A percentile compares a stretch with the other conserved stretches of the same genome.
phyloP scores from a whole-genome alignment of 768 basidiomycete species.

The Holtermanniella nyarrowii region DNA sequence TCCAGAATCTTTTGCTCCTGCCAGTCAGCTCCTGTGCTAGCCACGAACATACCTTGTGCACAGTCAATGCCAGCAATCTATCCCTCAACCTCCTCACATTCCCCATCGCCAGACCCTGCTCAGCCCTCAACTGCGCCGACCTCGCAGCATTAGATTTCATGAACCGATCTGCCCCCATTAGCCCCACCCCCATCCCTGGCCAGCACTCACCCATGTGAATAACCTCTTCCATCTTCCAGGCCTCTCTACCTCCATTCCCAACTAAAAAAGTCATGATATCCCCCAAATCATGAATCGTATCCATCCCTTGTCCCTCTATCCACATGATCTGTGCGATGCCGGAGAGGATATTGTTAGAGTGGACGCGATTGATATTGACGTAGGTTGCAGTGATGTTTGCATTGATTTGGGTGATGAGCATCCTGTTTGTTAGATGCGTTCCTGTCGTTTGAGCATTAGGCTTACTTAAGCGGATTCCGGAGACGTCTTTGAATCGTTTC shows the following conservation, averaged over 20 bases:
- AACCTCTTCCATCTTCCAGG: slow-evolving; percentile 25
- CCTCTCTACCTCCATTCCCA: slow-evolving; percentile 11
- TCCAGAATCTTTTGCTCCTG: slow-evolving; percentile 18
- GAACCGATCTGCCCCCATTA: slow-evolving; percentile 24
- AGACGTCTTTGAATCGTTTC: neutral
- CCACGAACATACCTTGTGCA: slow-evolving; percentile 7
- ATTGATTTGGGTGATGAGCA: neutral
- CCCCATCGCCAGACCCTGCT: slow-evolving; percentile 18
- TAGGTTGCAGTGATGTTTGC: neutral
- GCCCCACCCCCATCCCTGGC: neutral
- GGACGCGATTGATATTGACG: slow-evolving; percentile 12
- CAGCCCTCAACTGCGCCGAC: slow-evolving; percentile 22
- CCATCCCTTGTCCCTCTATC: slow-evolving; percentile 6
- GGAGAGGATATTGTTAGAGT: slow-evolving; percentile 8
- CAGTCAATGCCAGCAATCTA: slow-evolving; percentile 17
- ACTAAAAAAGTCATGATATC: slow-evolving; percentile 24
- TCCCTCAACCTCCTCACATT: slow-evolving; percentile 19
- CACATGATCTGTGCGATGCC: slow-evolving; percentile 17
- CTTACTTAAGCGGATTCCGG: neutral
- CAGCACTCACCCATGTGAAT: slow-evolving; percentile 22
- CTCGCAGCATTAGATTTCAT: slow-evolving; percentile 15
- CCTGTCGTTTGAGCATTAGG: neutral
- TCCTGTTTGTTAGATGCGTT: neutral
- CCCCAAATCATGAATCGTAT: slow-evolving; percentile 11
- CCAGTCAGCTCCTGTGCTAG: neutral